Percentiles rank a stretch among this genome's conserved stretches.
phyloP scores from a whole-genome alignment of 2,329 filamentous ascomycete genomes.

The Apiospora arundinis region DNA sequence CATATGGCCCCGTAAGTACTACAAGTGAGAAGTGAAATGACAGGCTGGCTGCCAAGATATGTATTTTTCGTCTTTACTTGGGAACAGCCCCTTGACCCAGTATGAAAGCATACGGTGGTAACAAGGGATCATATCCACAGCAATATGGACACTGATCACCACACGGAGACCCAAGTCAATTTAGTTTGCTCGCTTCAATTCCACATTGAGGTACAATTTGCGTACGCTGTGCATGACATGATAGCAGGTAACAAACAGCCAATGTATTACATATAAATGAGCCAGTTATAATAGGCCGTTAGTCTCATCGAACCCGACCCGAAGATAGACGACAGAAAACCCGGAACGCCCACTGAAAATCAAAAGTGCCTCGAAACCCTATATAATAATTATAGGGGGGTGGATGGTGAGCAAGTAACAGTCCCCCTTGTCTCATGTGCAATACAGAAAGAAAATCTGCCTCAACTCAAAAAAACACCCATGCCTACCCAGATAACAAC shows the following conservation, averaged over 20 bases:
- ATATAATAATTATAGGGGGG: not conserved
- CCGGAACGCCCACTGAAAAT: conserved; percentile 5
- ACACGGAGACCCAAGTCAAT: not conserved
- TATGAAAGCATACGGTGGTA: too few relatives aligned
- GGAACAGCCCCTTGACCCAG: too few relatives aligned
- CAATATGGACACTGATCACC: not conserved
- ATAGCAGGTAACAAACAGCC: conserved; percentile 2
- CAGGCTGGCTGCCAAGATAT: not conserved
- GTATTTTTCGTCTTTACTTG: not conserved
- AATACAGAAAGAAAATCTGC: not conserved
- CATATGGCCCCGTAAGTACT: conserved; percentile 47
- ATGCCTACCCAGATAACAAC: conserved; percentile 1
- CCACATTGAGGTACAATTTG: not conserved
- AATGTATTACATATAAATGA: not conserved
- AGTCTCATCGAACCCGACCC: not conserved
- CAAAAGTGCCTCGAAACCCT: not conserved
- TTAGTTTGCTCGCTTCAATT: not conserved
- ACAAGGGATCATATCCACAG: too few relatives aligned
- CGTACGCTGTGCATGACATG: not conserved
- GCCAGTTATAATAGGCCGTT: too few relatives aligned
- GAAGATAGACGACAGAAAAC: not conserved
- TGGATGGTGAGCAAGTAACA: not conserved
- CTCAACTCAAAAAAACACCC: not conserved
- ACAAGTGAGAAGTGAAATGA: conserved; percentile 4
- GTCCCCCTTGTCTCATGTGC: not conserved